Base-by-base conservation (phyloP, 2,329 filamentous ascomycete genomes). In the Colletotrichum sp. region DNA sequence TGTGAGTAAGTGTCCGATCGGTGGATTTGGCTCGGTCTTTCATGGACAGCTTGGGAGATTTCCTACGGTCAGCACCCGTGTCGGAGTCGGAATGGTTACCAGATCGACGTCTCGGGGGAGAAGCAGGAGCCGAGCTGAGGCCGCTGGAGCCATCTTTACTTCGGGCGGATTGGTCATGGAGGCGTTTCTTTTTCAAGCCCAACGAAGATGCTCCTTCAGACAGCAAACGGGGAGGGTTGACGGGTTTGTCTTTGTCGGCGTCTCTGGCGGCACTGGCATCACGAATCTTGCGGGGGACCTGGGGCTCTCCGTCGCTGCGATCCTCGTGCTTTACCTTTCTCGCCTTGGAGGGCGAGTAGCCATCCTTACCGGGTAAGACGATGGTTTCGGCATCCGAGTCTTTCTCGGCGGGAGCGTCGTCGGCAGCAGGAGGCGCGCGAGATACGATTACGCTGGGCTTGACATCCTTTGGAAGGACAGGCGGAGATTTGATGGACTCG, bases 371-470 rank as follows among this genome's bases (percentile, higher is more conserved):
- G 13, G 92, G 89, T 39, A 94, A 83, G 43, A 95, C 92, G 77
- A 94, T 93, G 16, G 93, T 95, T 84, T 95, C 93, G 65, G 93
- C 93, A 81, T 95, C 93, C 2, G 93, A 95, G 79, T 93, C 92
- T 80, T 89, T 92, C 75, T 93, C 92, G 74, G 86, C 85, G 26
- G 82, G 83, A 71, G 80, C 83, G 55, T 88, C 86, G 72, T 90
- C 87, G 68, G 84, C 81, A 24, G 84, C 81, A 55, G 28, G 65
- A 26, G 65, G 74, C 68, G 81, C 81, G 13, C 83, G 79, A n/a
- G 81, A 80, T 32, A 82, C 71, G 34, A 80, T 81, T 43, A 78
- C 74, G 48, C 76, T 77, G 76, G 82, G 71, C 70, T 78, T 78
- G 68, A 55, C 52, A 60, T 80, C 75, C 24, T 65, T 67, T 18